Percentiles rank a stretch among this genome's conserved stretches.
Conservation (phyloP, 495 filamentous ascomycete genomes). For the Neurospora intermedia region DNA sequence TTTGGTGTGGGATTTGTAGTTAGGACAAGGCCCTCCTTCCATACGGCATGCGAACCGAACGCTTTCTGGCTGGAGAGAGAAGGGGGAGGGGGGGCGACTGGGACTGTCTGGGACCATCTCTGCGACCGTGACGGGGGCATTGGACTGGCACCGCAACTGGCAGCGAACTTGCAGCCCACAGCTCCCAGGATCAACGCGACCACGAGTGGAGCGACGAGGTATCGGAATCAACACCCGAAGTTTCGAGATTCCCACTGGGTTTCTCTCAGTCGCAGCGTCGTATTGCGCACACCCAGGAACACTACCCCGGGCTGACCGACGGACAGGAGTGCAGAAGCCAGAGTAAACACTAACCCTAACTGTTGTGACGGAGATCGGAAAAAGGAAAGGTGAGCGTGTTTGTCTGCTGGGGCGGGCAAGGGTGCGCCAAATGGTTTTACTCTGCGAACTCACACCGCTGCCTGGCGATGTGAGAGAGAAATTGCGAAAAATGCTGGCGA, state of each 20-base stretch:
- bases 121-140: background rate
- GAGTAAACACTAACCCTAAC: conserved; percentile 6
- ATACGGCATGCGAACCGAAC: conserved; percentile 19
- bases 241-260: conserved; percentile 33
- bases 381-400: conserved; percentile 3
- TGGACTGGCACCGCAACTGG: background rate
- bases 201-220: conserved; percentile 28
- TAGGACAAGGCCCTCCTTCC: conserved; percentile 30
- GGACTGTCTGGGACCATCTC: conserved; percentile 4
- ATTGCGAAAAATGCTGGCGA: background rate
- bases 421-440: conserved; percentile 7
- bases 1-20: conserved; percentile 30
- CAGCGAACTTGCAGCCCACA: conserved; percentile 1
- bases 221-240: conserved; percentile 35
- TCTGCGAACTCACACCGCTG: background rate
- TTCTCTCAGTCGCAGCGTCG: conserved; percentile 9
- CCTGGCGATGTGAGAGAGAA: background rate
- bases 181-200: conserved; percentile 18
- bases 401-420: conserved; percentile 3
- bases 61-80: background rate
- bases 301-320: conserved; percentile 8
- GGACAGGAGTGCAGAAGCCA: background rate
- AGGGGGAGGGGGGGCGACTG: conserved; percentile 8
- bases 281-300: conserved; percentile 2
- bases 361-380: conserved; percentile 1